phyloP scores from a whole-genome alignment of 139 green algal species.

The Chlorella sorokiniana region DNA sequence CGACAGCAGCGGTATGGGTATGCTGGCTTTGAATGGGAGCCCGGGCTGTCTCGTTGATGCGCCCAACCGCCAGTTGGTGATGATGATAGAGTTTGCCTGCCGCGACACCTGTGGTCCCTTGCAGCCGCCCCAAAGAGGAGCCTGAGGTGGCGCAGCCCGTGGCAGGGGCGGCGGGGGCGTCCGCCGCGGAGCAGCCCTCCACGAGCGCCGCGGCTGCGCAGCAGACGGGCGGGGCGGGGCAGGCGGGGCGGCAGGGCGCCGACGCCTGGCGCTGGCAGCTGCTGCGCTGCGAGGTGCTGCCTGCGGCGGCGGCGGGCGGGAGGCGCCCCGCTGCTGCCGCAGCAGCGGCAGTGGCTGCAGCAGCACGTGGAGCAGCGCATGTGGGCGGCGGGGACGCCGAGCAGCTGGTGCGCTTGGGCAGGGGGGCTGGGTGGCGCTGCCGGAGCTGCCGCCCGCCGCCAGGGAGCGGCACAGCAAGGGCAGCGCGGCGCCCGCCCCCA shows the following conservation, averaged over 20 bases:
- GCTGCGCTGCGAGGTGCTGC: slow-evolving; percentile 27
- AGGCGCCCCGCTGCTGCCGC: slow-evolving; percentile 8
- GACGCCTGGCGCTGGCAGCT: slow-evolving; percentile 32
- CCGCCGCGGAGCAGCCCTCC: background rate
- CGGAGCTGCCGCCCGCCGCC: background rate
- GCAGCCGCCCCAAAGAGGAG: slow-evolving; percentile 16
- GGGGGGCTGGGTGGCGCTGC: slow-evolving; percentile 4
- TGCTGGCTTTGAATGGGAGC: background rate
- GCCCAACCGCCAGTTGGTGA: too few species aligned
- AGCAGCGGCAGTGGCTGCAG: slow-evolving; percentile 34
- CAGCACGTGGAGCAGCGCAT: slow-evolving; percentile 47
- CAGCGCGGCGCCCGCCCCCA: background rate
- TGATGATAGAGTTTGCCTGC: background rate
- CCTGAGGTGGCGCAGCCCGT: slow-evolving; percentile 17
- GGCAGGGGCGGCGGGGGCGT: background rate
- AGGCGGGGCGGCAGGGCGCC: background rate
- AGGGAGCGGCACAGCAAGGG: slow-evolving; percentile 1
- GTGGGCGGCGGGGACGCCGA: slow-evolving; percentile 44
- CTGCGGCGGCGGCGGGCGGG: background rate
- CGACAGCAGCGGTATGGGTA: background rate
- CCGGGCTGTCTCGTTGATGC: too few species aligned
- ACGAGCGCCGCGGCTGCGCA: background rate
- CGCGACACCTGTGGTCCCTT: background rate
- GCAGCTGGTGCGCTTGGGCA: slow-evolving; percentile 31
- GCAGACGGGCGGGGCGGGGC: background rate